Base-by-base conservation (phyloP, 768 basidiomycete genomes). In the Tylopilus intermedius region DNA sequence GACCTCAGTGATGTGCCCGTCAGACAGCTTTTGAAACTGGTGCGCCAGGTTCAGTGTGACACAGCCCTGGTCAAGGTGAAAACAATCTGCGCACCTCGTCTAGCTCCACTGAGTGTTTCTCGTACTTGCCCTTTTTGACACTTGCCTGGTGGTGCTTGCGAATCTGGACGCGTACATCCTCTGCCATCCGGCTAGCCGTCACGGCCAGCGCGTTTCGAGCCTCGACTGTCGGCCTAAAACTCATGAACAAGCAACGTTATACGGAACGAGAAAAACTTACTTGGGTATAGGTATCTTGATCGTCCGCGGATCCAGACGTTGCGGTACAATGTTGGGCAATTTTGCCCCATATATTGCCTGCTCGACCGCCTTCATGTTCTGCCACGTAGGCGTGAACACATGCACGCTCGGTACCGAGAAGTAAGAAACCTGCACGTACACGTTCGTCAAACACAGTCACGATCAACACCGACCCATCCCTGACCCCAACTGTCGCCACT, bases 221-320 rank as follows among this genome's bases (percentile, higher is more conserved):
- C 41, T 91, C 89, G 5, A 90, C 79, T 0, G 90, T 93, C 0
- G 88, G 87, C 57, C 90, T 93, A 44, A 10, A 47, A 33, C 7
- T 5, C 13, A 40, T 37, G 8, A 50, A 8, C 14, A 6, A 8
- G 50, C 24, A 48, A 35, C 9, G 8, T 3, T 4, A 13, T 40
- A 14, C 7, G 8, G 18, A 3, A 14, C 26, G 5, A 27, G 35
- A 60, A 38, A 38, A 38, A 38, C 75, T 13, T 57, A 90, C 90
- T 83, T 90, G 40, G 90, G 86, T 66, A 92, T 82, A 0, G 89
- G 86, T 54, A 93, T 80, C 57, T 79, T 86, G 58, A 93, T 77
- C 2, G 90, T 92, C 40, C 83, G 79, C 29, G 63, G 71, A 60
- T 93, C 90, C 39, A 79, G 70, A 51, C 76, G 76, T 58, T 92